Conservation (phyloP, 106 monocot genomes). For the Dioscorea dumetorum region DNA sequence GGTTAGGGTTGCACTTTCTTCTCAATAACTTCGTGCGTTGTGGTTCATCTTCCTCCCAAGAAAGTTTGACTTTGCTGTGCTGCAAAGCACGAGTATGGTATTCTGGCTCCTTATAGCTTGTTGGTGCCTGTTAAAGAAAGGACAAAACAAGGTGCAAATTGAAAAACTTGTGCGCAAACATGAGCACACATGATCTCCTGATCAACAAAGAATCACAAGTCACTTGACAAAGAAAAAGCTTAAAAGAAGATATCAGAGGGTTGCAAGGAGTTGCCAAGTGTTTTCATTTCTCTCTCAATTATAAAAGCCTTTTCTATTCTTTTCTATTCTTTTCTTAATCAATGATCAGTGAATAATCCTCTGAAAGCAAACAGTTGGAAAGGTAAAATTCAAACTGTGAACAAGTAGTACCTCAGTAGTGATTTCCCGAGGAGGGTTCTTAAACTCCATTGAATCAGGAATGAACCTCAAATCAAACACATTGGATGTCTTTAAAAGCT, state of each 20-base stretch:
- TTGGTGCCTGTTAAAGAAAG: slow-evolving; percentile 44
- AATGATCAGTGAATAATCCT: no score
- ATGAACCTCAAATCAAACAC: slow-evolving; percentile 87
- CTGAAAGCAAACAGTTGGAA: no score
- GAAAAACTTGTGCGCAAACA: neutral
- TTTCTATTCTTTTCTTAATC: no score
- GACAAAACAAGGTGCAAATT: neutral
- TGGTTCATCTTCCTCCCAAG: slow-evolving; percentile 93
- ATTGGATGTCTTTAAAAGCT: slow-evolving; percentile 76
- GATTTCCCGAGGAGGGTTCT: slow-evolving; percentile 55
- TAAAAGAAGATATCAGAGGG: neutral
- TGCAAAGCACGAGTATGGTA: slow-evolving; percentile 82
- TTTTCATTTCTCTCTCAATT: no score
- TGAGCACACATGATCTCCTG: neutral
- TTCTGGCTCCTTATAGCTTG: slow-evolving; percentile 60
- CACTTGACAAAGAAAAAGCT: neutral
- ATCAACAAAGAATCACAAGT: neutral
- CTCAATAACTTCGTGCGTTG: slow-evolving; percentile 62
- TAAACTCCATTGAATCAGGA: slow-evolving; percentile 84
- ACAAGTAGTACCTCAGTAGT: slow-evolving; percentile 67
- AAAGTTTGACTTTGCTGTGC: slow-evolving; percentile 71
- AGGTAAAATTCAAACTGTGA: neutral
- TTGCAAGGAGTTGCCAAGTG: no score
- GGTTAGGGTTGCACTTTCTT: slow-evolving; percentile 59
- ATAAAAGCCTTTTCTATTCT: no score